These are phyloP conservation scores for Agaricus blazei DNA, from an alignment of 768 basidiomycete species.

Conservation along the genomic window DNA sequence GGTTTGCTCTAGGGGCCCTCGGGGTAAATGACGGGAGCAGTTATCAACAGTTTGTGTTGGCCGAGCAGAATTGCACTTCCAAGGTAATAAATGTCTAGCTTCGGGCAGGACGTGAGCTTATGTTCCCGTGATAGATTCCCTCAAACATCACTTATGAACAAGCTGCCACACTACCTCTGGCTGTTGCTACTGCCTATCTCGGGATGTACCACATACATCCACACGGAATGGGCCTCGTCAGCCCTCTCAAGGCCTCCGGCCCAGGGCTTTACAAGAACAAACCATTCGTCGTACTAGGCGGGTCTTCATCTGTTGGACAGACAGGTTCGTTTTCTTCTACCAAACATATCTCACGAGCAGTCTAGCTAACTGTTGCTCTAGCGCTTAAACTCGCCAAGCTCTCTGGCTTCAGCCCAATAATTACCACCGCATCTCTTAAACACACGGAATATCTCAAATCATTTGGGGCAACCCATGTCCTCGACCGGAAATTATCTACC, in stretches of 20 bases:
- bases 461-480: constrained; percentile 35
- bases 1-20: constrained; percentile 33
- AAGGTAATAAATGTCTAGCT: constrained; percentile 24
- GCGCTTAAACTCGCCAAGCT: constrained; percentile 29
- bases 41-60: constrained; percentile 42
- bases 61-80: constrained; percentile 31
- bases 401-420: constrained; percentile 38
- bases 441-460: constrained; percentile 27
- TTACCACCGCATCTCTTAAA: constrained; percentile 28
- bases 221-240: constrained; percentile 34
- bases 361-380: constrained; percentile 20
- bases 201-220: constrained; percentile 38
- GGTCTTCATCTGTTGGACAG: constrained; percentile 26
- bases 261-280: constrained; percentile 36
- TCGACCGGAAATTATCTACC: constrained; percentile 22
- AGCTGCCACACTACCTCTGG: constrained; percentile 44
- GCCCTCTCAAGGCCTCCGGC: constrained; percentile 31
- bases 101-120: constrained; percentile 8
- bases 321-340: constrained; percentile 12
- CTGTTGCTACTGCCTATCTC: constrained; percentile 42
- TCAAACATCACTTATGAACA: constrained; percentile 40
- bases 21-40: constrained; percentile 29
- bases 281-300: constrained; percentile 31
- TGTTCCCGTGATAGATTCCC: constrained; percentile 33
- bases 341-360: constrained; percentile 18